Evolutionary conservation across 495 filamentous ascomycete species (phyloP).

Genomic region (Acidiella bohemica): DNA sequence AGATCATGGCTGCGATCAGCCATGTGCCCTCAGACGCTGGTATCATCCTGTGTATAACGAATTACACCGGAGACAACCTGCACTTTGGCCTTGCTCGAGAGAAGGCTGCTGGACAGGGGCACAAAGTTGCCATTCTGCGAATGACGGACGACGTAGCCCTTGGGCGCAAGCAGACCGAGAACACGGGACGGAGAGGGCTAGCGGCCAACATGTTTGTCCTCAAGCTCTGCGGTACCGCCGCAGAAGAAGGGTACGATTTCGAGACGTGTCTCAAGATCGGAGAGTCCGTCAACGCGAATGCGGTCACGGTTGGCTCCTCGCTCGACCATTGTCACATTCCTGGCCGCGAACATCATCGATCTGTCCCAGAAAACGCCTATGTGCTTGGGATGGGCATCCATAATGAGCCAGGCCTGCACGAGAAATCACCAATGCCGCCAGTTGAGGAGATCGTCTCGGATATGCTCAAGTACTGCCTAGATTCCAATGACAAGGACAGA

Average conservation of each 20-base stretch:
- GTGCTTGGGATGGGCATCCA: conserved; percentile 50
- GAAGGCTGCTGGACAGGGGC: conserved; percentile 43
- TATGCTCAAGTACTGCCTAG: conserved; percentile 40
- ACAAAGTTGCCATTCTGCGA: conserved; percentile 41
- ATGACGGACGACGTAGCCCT: conserved; percentile 49
- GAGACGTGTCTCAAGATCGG: conserved; percentile 45
- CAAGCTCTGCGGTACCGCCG: conserved; percentile 27
- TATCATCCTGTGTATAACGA: conserved; percentile 48
- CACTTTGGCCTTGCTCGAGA: conserved; percentile 52
- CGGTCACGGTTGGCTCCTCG: conserved; percentile 46
- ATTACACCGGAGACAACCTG: conserved; percentile 53
- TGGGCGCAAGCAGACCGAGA: conserved; percentile 40
- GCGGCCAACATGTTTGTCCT: conserved; percentile 38
- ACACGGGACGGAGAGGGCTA: conserved; percentile 45
- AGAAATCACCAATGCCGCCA: conserved; percentile 42
- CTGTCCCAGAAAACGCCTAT: conserved; percentile 34
- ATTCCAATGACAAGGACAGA: conserved; percentile 41
- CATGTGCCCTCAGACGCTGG: conserved; percentile 43
- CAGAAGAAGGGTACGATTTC: conserved; percentile 30
- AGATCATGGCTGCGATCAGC: conserved; percentile 45
- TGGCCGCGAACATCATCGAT: conserved; percentile 41
- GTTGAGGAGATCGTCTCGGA: conserved; percentile 40
- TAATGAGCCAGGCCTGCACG: conserved; percentile 46
- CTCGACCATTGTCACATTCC: conserved; percentile 53
- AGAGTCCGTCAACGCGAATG: conserved; percentile 37